Evolutionary conservation across 2,329 filamentous ascomycete species (phyloP).

Genomic region (Colletotrichum sp.): DNA sequence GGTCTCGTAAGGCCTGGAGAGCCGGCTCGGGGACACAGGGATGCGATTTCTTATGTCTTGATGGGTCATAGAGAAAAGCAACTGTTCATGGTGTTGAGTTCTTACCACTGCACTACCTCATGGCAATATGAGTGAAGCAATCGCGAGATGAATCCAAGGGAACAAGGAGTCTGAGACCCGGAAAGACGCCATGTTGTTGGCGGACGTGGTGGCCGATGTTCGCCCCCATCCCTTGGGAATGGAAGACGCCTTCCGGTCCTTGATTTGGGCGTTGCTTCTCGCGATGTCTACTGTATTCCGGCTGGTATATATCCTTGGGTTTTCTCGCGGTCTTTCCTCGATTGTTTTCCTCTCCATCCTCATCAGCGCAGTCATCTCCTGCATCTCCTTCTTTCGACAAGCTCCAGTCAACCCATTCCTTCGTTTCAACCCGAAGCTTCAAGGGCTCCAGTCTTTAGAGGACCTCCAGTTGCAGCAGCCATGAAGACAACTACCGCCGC

Average conservation of each 20-base stretch:
- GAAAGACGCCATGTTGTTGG: background rate
- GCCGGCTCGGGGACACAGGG: slow-evolving; percentile 2
- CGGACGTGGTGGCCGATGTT: background rate
- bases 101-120: background rate
- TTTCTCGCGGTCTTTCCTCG: background rate
- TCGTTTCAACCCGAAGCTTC: slow-evolving; percentile 6
- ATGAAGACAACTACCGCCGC: slow-evolving; percentile 18
- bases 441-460: slow-evolving; percentile 4
- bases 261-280: background rate
- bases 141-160: slow-evolving; percentile 21
- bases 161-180: slow-evolving; percentile 15
- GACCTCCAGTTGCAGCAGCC: background rate
- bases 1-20: background rate
- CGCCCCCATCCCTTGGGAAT: slow-evolving; percentile 12
- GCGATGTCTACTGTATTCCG: background rate
- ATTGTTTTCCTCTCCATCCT: background rate
- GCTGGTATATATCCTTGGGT: background rate
- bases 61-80: slow-evolving; percentile 1
- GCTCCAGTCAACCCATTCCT: slow-evolving; percentile 5
- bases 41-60: slow-evolving; percentile 15
- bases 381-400: slow-evolving; percentile 11
- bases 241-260: background rate
- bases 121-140: slow-evolving; percentile 17
- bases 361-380: slow-evolving; percentile 17
- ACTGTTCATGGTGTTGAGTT: background rate